Percentiles rank a stretch among this genome's conserved stretches.
Conservation (phyloP, 164 flowering plant species). For the Magnolia kwangsiensis region DNA sequence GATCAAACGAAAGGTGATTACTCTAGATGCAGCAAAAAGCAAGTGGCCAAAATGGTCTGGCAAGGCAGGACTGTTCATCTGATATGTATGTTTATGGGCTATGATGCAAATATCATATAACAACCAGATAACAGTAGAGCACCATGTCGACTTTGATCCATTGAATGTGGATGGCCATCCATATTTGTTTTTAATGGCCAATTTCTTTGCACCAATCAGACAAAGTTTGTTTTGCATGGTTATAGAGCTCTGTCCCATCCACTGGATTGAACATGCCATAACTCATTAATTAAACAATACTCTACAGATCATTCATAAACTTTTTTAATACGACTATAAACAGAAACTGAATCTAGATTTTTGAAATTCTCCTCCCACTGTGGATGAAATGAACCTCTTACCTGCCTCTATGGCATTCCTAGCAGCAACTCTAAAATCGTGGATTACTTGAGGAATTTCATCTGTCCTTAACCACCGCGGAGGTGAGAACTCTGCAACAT, state of each 20-base stretch:
- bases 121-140: no score
- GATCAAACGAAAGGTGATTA: no score
- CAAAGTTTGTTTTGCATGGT: neutral
- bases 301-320: no score
- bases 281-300: no score
- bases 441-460: conserved; percentile 25
- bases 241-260: neutral
- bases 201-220: neutral
- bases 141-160: no score
- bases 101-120: no score
- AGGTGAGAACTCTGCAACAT: conserved; percentile 8
- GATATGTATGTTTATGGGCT: no score
- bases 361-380: no score
- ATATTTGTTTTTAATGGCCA: neutral
- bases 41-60: no score
- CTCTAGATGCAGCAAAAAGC: no score
- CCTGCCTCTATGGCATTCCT: conserved; percentile 27
- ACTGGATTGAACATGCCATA: neutral
- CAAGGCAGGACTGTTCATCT: no score
- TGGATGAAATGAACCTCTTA: neutral
- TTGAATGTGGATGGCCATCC: neutral
- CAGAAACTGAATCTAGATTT: no score
- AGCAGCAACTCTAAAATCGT: conserved; percentile 31
- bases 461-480: conserved; percentile 20
- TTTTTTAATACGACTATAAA: neutral